Evolutionary conservation across 2,329 filamentous ascomycete genomes (phyloP).

Genomic region (Microdochium nivale): DNA sequence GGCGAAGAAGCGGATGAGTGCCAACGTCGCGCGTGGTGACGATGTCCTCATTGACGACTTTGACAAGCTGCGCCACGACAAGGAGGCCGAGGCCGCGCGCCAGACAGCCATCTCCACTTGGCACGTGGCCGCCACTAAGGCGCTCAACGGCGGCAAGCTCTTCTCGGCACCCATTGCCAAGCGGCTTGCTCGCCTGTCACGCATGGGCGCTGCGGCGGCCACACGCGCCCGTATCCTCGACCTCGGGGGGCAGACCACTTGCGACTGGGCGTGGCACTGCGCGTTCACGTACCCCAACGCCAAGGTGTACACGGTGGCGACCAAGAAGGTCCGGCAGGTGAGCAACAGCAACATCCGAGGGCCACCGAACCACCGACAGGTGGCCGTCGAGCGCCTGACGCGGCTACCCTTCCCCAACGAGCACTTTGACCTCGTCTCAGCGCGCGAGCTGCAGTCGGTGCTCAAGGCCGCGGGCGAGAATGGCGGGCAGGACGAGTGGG

Average conservation of each 20-base stretch:
- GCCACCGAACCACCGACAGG: slow-evolving; percentile 78
- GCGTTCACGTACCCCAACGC: slow-evolving; percentile 77
- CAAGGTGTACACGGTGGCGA: slow-evolving; percentile 81
- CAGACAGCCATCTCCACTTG: slow-evolving; percentile 57
- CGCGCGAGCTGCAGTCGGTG: slow-evolving; percentile 75
- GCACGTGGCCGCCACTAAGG: slow-evolving; percentile 53
- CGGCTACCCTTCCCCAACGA: slow-evolving; percentile 76
- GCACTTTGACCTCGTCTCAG: slow-evolving; percentile 87
- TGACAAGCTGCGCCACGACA: slow-evolving; percentile 58
- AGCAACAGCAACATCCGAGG: slow-evolving; percentile 71
- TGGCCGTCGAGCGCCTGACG: slow-evolving; percentile 69
- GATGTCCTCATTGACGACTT: slow-evolving; percentile 55
- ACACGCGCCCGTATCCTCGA: slow-evolving; percentile 65
- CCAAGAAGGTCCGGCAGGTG: slow-evolving; percentile 60
- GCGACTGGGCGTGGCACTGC: slow-evolving; percentile 94
- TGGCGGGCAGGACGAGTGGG: slow-evolving; percentile 70
- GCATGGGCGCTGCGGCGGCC: slow-evolving; percentile 37
- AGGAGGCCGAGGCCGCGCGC: slow-evolving; percentile 69
- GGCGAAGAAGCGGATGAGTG: slow-evolving; percentile 62
- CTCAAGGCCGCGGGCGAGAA: slow-evolving; percentile 66
- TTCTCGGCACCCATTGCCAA: slow-evolving; percentile 57
- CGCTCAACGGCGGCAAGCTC: slow-evolving; percentile 55
- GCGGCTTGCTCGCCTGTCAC: slow-evolving; percentile 46
- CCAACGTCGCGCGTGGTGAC: slow-evolving; percentile 66
- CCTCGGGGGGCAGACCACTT: slow-evolving; percentile 73